Evolutionary conservation across 169 alveolate genomes (phyloP).

Genomic region (Babesia microti): DNA sequence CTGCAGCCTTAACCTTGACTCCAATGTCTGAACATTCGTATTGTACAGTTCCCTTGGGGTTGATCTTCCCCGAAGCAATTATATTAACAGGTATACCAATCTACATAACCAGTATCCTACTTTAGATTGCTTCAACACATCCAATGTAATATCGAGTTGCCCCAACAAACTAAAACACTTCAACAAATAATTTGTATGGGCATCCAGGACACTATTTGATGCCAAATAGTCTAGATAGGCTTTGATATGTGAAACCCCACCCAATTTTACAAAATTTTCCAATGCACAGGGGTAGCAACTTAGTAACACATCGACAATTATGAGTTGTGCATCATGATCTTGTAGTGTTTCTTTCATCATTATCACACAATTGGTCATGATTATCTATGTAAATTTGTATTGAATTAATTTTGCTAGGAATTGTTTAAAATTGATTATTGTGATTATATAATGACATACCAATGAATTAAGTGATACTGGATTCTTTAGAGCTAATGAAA

Average conservation of each 20-base stretch:
- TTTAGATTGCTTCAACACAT: slow-evolving; percentile 27
- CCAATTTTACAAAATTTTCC: slow-evolving; percentile 20
- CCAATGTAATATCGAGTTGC: slow-evolving; percentile 37
- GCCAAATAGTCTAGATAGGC: slow-evolving; percentile 28
- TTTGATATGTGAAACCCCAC: slow-evolving; percentile 25
- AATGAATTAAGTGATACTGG: slow-evolving; percentile 26
- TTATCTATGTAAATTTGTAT: too few species aligned
- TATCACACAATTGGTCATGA: slow-evolving; percentile 37
- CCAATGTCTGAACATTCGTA: slow-evolving; percentile 35
- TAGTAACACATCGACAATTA: slow-evolving; percentile 31
- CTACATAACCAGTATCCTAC: too few species aligned
- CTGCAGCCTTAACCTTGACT: slow-evolving; percentile 46
- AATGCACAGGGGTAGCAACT: slow-evolving; percentile 43
- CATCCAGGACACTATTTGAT: slow-evolving; percentile 9
- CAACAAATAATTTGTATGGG: slow-evolving; percentile 25
- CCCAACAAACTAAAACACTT: slow-evolving; percentile 36
- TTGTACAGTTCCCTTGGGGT: slow-evolving; percentile 25
- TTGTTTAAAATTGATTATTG: too few species aligned
- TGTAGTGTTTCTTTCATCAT: slow-evolving; percentile 17
- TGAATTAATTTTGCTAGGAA: too few species aligned
- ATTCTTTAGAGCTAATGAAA: slow-evolving; percentile 38
- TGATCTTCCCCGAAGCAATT: slow-evolving; percentile 29
- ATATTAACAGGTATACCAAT: slow-evolving; percentile 42
- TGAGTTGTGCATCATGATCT: slow-evolving; percentile 34
- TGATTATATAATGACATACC: too few species aligned